phyloP scores from a whole-genome alignment of 169 alveolate genomes.

The Fabrea salina region DNA sequence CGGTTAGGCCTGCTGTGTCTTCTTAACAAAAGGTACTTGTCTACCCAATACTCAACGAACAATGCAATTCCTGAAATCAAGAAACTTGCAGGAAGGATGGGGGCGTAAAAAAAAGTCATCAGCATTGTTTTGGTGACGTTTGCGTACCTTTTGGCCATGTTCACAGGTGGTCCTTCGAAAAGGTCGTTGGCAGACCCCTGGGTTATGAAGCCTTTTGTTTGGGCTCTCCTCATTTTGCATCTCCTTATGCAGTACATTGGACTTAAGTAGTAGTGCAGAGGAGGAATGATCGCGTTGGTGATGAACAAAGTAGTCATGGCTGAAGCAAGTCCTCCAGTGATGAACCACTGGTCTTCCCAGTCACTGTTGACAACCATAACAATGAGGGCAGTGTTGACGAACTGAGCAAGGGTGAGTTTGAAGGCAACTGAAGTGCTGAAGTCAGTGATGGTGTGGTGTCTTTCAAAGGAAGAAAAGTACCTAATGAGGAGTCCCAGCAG shows the following conservation, averaged over 20 bases:
- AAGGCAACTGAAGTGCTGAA: slow-evolving; percentile 45
- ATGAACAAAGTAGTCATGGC: slow-evolving; percentile 32
- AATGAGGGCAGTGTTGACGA: slow-evolving; percentile 49
- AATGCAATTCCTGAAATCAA: not conserved
- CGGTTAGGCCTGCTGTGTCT: not conserved
- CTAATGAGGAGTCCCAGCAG: slow-evolving; percentile 33
- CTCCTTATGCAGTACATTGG: not conserved
- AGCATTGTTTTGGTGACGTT: slow-evolving; percentile 42
- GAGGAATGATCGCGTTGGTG: slow-evolving; percentile 33
- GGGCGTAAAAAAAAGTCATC: slow-evolving; percentile 39
- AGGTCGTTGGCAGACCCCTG: slow-evolving; percentile 38
- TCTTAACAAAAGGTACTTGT: slow-evolving; percentile 4
- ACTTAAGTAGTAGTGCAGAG: slow-evolving; percentile 24
- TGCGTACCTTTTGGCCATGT: slow-evolving; percentile 54
- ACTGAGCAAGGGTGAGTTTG: slow-evolving; percentile 37
- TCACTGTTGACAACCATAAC: slow-evolving; percentile 41
- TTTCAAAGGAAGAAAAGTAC: slow-evolving; percentile 38
- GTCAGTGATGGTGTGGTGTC: slow-evolving; percentile 45
- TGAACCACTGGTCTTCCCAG: slow-evolving; percentile 41
- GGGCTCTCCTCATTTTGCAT: not conserved
- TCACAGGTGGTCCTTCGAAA: slow-evolving; percentile 44
- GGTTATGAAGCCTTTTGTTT: not conserved
- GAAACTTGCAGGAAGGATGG: slow-evolving; percentile 26
- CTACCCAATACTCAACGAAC: slow-evolving; percentile 14
- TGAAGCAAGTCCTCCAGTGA: slow-evolving; percentile 35